Conservation (phyloP, 345 rosid species). For the Ceriops zippeliana region DNA sequence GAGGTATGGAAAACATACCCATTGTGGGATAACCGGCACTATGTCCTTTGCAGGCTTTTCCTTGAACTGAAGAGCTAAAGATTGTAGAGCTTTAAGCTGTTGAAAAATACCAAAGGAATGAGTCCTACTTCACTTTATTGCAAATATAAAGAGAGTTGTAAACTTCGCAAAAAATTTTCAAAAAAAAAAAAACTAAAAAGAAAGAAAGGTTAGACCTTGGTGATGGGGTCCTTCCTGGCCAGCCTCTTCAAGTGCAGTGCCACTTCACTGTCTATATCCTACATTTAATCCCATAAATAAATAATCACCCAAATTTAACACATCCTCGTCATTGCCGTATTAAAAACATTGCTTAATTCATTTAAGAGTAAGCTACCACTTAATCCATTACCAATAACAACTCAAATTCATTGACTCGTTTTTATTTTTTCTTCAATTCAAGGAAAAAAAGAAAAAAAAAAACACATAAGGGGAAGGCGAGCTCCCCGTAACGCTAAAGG, state of each 20-base stretch:
- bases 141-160: background rate
- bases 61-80: conserved; percentile 59
- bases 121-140: background rate
- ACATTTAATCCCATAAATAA: conserved; percentile 16
- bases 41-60: conserved; percentile 70
- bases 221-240: conserved; percentile 80
- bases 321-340: no score
- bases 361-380: no score
- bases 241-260: conserved; percentile 80
- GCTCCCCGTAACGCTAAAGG: no score
- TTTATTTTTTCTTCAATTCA: no score
- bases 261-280: conserved; percentile 83
- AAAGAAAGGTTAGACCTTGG: conserved; percentile 52
- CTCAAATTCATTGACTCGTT: no score
- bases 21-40: conserved; percentile 69
- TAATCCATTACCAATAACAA: no score
- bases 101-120: conserved; percentile 1
- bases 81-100: conserved; percentile 87
- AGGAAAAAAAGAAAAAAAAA: no score
- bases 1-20: conserved; percentile 46
- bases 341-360: no score
- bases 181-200: background rate
- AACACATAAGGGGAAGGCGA: no score
- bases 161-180: background rate
- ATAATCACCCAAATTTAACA: background rate